Evolutionary conservation across 1,284 basidiomycete genomes (phyloP).

Genomic region (Mycosarcoma maydis): DNA sequence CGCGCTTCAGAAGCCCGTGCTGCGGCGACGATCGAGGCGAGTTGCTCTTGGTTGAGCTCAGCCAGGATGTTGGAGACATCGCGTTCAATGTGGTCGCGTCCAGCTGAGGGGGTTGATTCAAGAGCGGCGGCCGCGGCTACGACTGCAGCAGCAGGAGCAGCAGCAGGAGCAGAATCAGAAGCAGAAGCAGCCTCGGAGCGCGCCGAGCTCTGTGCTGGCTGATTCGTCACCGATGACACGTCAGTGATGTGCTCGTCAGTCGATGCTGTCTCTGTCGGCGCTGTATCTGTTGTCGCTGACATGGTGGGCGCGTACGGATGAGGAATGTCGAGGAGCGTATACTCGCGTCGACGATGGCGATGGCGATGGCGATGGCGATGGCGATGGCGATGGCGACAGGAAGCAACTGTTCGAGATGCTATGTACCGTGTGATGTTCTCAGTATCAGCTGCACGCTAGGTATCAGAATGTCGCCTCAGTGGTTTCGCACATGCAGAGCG

Average conservation of each 20-base stretch:
- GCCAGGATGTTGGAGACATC: constrained; percentile 61
- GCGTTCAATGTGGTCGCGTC: constrained; percentile 48
- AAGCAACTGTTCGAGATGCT: too few relatives aligned
- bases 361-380: too few relatives aligned
- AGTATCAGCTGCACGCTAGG: background rate
- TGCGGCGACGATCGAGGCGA: constrained; percentile 60
- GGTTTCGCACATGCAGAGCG: background rate
- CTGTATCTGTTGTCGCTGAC: constrained; percentile 15
- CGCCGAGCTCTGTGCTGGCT: too few relatives aligned
- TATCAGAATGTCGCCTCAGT: background rate
- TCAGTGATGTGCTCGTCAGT: background rate
- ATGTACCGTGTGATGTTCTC: too few relatives aligned
- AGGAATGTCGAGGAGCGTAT: background rate
- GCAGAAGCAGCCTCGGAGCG: too few relatives aligned
- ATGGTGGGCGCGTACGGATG: background rate
- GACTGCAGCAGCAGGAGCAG: constrained; percentile 3
- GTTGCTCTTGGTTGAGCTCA: constrained; percentile 58
- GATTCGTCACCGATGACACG: background rate
- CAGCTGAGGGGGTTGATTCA: constrained; percentile 7
- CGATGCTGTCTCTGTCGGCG: constrained; percentile 5
- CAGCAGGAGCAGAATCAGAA: too few relatives aligned
- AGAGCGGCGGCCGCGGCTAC: constrained; percentile 10
- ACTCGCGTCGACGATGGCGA: background rate
- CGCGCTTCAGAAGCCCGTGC: constrained; percentile 48
- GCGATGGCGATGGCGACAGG: too few relatives aligned